These are phyloP conservation scores for Teratosphaeria gauchensis DNA, from an alignment of 2,329 filamentous ascomycete genomes.

Conservation along the genomic window DNA sequence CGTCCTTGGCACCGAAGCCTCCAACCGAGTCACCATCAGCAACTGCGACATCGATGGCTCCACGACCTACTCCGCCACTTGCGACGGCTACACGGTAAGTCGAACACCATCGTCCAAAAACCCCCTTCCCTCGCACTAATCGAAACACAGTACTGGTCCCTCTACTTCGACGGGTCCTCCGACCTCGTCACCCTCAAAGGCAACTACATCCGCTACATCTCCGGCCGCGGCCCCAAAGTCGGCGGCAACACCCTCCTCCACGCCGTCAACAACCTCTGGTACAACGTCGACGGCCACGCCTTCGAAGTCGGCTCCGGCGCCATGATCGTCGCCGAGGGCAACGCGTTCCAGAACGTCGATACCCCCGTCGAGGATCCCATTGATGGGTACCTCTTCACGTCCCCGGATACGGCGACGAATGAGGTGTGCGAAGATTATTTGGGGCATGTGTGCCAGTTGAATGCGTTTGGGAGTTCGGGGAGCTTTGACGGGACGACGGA, in stretches of 20 bases:
- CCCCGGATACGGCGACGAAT: constrained; percentile 6
- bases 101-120: too few species aligned
- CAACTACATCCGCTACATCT: constrained; percentile 53
- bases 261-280: constrained; percentile 53
- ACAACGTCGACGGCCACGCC: constrained; percentile 47
- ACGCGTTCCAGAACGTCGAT: constrained; percentile 47
- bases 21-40: constrained; percentile 45
- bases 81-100: constrained; percentile 36
- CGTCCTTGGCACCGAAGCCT: constrained; percentile 46
- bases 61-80: constrained; percentile 46
- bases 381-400: constrained; percentile 32
- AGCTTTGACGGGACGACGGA: constrained; percentile 22
- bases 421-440: constrained; percentile 21
- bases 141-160: constrained; percentile 45
- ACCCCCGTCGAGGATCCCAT: constrained; percentile 30
- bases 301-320: constrained; percentile 39
- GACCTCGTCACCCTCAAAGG: constrained; percentile 50
- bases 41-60: constrained; percentile 51
- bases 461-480: constrained; percentile 25
- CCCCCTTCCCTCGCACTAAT: too few species aligned
- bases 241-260: constrained; percentile 48
- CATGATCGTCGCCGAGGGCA: constrained; percentile 47
- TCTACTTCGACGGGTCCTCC: constrained; percentile 48
- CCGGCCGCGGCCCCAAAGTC: constrained; percentile 49
- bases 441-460: constrained; percentile 43